Evolutionary conservation across 2,329 filamentous ascomycete species (phyloP).

Genomic region (Aspergillus quadrilineatus): DNA sequence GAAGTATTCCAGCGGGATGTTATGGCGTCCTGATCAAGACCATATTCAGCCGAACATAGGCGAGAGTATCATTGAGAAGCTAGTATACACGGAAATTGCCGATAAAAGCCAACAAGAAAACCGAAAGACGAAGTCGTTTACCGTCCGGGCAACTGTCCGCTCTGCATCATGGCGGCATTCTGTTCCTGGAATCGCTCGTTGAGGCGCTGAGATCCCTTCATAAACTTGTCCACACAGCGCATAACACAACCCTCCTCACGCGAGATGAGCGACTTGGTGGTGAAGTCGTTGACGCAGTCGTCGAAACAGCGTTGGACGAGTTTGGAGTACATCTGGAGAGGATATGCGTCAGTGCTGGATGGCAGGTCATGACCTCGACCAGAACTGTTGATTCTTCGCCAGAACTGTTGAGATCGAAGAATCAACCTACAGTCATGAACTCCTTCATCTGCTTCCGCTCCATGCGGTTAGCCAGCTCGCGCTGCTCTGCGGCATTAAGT

Average conservation of each 20-base stretch:
- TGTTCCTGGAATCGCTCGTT: conserved; percentile 85
- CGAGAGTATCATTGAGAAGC: conserved; percentile 23
- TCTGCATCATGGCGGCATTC: conserved; percentile 66
- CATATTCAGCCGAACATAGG: conserved; percentile 3
- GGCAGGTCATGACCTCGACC: neutral
- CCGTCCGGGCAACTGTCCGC: conserved; percentile 51
- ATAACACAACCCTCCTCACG: conserved; percentile 90
- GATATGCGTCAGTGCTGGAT: conserved; percentile 5
- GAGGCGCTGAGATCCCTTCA: conserved; percentile 86
- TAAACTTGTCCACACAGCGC: conserved; percentile 93
- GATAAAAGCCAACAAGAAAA: conserved; percentile 12
- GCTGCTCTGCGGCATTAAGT: conserved; percentile 77
- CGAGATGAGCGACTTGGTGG: conserved; percentile 85
- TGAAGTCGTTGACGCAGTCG: conserved; percentile 97
- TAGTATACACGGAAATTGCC: conserved; percentile 22
- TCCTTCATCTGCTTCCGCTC: conserved; percentile 99
- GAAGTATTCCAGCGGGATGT: neutral
- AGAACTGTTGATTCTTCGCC: too few species aligned
- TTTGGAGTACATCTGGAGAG: conserved; percentile 62
- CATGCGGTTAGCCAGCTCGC: conserved; percentile 90
- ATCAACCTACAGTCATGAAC: conserved; percentile 63
- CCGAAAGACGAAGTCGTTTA: conserved; percentile 22
- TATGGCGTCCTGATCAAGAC: neutral
- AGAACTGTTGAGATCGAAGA: too few species aligned
- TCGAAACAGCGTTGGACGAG: conserved; percentile 74